phyloP scores from a whole-genome alignment of 371 early-diverging fungal species.

The Amoeboaphelidium protococcarum region DNA sequence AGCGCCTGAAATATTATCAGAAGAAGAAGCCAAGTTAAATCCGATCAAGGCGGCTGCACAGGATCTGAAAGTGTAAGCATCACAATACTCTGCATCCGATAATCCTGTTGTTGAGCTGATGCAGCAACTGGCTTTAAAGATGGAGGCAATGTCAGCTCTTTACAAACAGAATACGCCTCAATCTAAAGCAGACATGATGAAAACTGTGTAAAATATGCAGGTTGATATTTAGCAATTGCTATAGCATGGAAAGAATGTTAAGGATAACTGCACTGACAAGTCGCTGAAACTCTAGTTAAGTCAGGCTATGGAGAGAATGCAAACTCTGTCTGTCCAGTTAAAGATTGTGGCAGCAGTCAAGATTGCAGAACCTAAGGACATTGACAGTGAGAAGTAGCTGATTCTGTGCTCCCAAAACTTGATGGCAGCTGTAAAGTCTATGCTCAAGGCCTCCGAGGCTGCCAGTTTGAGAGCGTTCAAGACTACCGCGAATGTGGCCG shows the following conservation, averaged over 20 bases:
- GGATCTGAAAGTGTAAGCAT: constrained; percentile 18
- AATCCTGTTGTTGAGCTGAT: constrained; percentile 15
- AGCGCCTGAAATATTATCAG: constrained; percentile 12
- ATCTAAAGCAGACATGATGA: constrained; percentile 13
- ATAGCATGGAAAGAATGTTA: constrained; percentile 5
- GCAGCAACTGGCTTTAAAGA: constrained; percentile 8
- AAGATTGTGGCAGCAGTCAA: constrained; percentile 23
- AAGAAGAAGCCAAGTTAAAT: constrained; percentile 14
- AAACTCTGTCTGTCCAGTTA: constrained; percentile 17
- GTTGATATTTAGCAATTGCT: constrained; percentile 6
- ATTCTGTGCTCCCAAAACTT: constrained; percentile 15
- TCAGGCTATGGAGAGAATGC: constrained; percentile 8
- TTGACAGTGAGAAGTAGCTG: constrained; percentile 14
- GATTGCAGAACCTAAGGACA: constrained; percentile 12
- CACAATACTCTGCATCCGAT: constrained; percentile 12
- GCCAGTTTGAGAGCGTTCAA: constrained; percentile 3
- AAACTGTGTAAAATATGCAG: constrained; percentile 12
- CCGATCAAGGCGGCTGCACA: constrained; percentile 24
- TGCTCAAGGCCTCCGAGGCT: constrained; percentile 12
- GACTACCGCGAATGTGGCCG: not conserved
- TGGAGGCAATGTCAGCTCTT: constrained; percentile 9
- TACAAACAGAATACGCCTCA: constrained; percentile 7
- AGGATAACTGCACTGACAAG: constrained; percentile 13
- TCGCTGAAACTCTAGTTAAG: constrained; percentile 9
- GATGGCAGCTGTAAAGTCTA: constrained; percentile 10